Evolutionary conservation across 2,329 filamentous ascomycete genomes (phyloP).

Genomic region (Clonostachys solani): DNA sequence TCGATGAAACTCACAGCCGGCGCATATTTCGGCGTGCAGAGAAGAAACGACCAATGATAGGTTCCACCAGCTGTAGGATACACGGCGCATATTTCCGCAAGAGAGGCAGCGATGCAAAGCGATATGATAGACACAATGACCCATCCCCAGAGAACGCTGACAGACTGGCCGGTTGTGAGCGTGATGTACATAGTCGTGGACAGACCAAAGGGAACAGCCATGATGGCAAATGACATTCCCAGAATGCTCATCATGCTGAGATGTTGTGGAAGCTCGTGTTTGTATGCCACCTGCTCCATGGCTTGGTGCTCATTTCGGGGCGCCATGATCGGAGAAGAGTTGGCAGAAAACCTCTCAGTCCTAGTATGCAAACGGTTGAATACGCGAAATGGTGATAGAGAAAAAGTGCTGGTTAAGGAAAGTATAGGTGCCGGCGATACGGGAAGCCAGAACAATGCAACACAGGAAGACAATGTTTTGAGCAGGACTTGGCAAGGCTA

Average conservation of each 20-base stretch:
- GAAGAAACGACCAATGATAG: conserved; percentile 71
- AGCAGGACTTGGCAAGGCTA: no score
- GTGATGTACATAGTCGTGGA: conserved; percentile 42
- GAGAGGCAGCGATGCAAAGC: conserved; percentile 63
- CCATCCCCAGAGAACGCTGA: conserved; percentile 72
- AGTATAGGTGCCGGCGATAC: no score
- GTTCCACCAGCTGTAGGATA: conserved; percentile 57
- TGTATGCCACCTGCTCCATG: conserved; percentile 43
- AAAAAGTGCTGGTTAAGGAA: no score
- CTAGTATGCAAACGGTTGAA: no score
- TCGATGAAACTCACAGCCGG: conserved; percentile 66
- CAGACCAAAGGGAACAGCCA: conserved; percentile 45
- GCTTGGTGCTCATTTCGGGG: conserved; percentile 28
- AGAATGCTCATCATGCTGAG: conserved; percentile 45
- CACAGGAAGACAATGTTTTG: no score
- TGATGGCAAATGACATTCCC: conserved; percentile 44
- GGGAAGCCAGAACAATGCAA: no score
- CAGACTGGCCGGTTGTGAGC: conserved; percentile 68
- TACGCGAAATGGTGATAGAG: no score
- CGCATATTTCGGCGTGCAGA: conserved; percentile 57
- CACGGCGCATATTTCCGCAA: conserved; percentile 71
- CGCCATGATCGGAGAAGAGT: no score
- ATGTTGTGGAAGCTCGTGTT: conserved; percentile 42
- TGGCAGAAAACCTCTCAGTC: no score
- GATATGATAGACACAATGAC: conserved; percentile 64